Percentiles rank a stretch among this genome's conserved stretches.
Conservation (phyloP, 2,329 filamentous ascomycete genomes). For the Xylariaceae sp. region DNA sequence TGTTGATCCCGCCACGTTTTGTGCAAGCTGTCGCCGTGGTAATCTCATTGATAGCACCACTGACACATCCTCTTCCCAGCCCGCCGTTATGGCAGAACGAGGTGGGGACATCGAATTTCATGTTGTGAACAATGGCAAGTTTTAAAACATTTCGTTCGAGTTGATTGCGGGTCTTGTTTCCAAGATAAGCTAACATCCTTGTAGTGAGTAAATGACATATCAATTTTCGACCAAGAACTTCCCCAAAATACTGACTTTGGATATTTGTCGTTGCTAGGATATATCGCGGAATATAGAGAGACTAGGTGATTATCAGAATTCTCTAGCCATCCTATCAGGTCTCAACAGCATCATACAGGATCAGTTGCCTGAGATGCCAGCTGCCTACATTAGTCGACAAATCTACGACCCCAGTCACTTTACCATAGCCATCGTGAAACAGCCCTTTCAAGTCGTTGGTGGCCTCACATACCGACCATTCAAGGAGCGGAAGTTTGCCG, state of each 20-base stretch:
- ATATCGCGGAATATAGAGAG: too few species aligned
- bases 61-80: slow-evolving; percentile 43
- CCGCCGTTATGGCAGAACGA: slow-evolving; percentile 88
- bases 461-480: slow-evolving; percentile 97
- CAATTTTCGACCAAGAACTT: too few species aligned
- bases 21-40: slow-evolving; percentile 1
- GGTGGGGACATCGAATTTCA: slow-evolving; percentile 94
- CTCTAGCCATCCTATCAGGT: slow-evolving; percentile 89
- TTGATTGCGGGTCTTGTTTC: too few species aligned
- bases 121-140: slow-evolving; percentile 97
- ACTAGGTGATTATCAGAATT: slow-evolving; percentile 74
- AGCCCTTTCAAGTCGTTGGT: slow-evolving; percentile 90
- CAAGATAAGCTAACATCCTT: too few species aligned
- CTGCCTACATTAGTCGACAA: slow-evolving; percentile 95
- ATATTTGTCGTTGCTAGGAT: too few species aligned
- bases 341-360: slow-evolving; percentile 98
- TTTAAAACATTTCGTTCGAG: too few species aligned
- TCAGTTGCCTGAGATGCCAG: slow-evolving; percentile 97
- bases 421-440: slow-evolving; percentile 96
- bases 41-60: slow-evolving; percentile 10
- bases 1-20: background rate
- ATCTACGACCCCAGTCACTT: slow-evolving; percentile 97
- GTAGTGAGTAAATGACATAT: too few species aligned
- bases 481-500: slow-evolving; percentile 85
- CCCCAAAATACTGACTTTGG: too few species aligned